These are phyloP conservation scores for Endoconidiophora laricicola DNA, from an alignment of 2,329 filamentous ascomycete species.

Conservation along the genomic window DNA sequence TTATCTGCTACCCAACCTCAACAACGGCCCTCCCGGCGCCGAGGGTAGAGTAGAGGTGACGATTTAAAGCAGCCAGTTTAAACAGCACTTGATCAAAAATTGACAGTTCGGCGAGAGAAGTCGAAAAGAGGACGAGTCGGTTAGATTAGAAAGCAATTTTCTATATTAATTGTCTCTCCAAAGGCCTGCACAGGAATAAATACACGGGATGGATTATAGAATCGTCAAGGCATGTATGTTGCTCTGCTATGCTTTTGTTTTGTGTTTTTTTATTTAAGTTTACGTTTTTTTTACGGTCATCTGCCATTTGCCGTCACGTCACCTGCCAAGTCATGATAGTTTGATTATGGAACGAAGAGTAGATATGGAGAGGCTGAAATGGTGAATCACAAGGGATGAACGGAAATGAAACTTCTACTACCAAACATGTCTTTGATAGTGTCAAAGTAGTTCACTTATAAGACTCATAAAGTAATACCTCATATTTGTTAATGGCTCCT, in stretches of 20 bases:
- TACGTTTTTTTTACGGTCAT: background rate
- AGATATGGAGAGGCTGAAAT: background rate
- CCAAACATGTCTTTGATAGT: conserved; percentile 2
- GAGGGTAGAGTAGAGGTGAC: conserved; percentile 85
- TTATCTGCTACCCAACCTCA: conserved; percentile 72
- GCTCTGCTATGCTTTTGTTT: conserved; percentile 2
- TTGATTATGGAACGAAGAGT: too few relatives aligned
- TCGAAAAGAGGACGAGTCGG: too few relatives aligned
- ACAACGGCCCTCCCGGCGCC: conserved; percentile 50
- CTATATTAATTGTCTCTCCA: too few relatives aligned
- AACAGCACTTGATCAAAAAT: background rate
- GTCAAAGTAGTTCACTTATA: background rate
- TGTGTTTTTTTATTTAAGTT: conserved; percentile 6
- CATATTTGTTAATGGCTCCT: background rate
- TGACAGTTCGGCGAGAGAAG: too few relatives aligned
- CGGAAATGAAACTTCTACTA: background rate
- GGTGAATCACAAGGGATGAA: background rate
- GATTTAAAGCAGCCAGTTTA: conserved; percentile 31
- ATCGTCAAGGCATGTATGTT: background rate
- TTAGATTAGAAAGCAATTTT: too few relatives aligned
- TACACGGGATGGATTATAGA: too few relatives aligned
- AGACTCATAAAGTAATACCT: background rate
- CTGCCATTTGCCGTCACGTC: conserved; percentile 4
- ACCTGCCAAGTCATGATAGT: background rate
- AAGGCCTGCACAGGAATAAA: too few relatives aligned